phyloP scores from a whole-genome alignment of 805 yeast species.

The Millerozyma miso region DNA sequence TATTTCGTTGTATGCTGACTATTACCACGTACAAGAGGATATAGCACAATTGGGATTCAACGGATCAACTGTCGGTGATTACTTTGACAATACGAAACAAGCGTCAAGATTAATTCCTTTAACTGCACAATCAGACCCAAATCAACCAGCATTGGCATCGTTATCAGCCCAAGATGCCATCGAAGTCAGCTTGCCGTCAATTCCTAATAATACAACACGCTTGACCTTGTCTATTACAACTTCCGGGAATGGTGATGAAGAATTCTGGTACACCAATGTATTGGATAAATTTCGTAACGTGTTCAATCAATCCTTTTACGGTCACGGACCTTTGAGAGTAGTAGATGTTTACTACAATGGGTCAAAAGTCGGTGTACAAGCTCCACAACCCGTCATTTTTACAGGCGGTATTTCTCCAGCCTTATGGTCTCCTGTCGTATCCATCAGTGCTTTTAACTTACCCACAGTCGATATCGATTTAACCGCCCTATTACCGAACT shows the following conservation, averaged over 20 bases:
- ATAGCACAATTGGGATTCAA: conserved; percentile 1
- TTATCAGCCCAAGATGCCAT: conserved; percentile 38
- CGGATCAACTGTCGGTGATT: conserved; percentile 4
- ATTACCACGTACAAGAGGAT: conserved; percentile 30
- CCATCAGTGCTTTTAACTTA: conserved; percentile 68
- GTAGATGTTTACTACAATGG: conserved; percentile 61
- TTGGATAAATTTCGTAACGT: conserved; percentile 43
- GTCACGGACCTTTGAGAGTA: conserved; percentile 71
- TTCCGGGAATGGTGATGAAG: conserved; percentile 77
- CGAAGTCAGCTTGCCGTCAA: conserved; percentile 36
- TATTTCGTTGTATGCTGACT: conserved; percentile 48
- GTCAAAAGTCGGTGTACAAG: conserved; percentile 51
- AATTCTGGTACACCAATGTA: conserved; percentile 73
- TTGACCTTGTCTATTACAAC: conserved; percentile 57
- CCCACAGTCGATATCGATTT: conserved; percentile 67
- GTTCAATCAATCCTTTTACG: conserved; percentile 45
- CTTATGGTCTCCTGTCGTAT: conserved; percentile 78
- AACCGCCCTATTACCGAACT: conserved; percentile 62
- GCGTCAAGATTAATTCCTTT: conserved; percentile 41
- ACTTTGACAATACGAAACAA: conserved; percentile 13
- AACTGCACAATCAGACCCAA: conserved; percentile 13
- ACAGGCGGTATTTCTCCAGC: conserved; percentile 82
- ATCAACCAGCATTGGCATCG: conserved; percentile 42
- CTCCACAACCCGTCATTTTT: conserved; percentile 71
- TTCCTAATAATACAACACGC: conserved; percentile 55